These are phyloP conservation scores for Neofusicoccum ribis DNA, from an alignment of 2,329 filamentous ascomycete genomes.

Conservation along the genomic window DNA sequence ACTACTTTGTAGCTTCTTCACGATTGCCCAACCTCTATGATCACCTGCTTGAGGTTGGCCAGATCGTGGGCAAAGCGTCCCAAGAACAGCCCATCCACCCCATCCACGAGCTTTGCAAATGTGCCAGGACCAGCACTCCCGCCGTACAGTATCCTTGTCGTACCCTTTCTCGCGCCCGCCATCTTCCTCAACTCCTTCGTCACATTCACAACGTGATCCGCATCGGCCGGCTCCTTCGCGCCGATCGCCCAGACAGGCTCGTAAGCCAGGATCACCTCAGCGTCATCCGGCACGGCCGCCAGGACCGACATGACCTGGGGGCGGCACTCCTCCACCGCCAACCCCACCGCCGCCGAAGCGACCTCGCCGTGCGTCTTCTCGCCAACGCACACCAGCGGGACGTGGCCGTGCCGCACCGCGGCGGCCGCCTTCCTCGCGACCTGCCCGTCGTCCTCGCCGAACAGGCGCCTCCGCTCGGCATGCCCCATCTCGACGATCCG, in stretches of 20 bases:
- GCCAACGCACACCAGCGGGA: slow-evolving; percentile 79
- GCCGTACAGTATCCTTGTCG: slow-evolving; percentile 74
- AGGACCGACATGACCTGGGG: slow-evolving; percentile 67
- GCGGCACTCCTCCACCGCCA: slow-evolving; percentile 66
- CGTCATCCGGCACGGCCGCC: slow-evolving; percentile 58
- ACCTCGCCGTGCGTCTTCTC: slow-evolving; percentile 58
- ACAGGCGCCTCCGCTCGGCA: slow-evolving; percentile 71
- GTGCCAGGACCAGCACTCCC: slow-evolving; percentile 80
- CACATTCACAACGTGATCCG: slow-evolving; percentile 71
- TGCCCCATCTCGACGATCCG: slow-evolving; percentile 77
- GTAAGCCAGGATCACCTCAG: slow-evolving; percentile 77
- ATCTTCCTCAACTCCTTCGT: slow-evolving; percentile 64
- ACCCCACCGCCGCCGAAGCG: slow-evolving; percentile 52
- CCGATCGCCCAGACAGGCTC: slow-evolving; percentile 91
- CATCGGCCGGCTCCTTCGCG: slow-evolving; percentile 67
- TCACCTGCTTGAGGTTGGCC: slow-evolving; percentile 68
- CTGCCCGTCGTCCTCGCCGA: slow-evolving; percentile 71
- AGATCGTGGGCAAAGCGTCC: slow-evolving; percentile 81
- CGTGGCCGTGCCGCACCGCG: slow-evolving; percentile 66
- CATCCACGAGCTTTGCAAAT: slow-evolving; percentile 65
- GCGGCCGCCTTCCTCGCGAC: slow-evolving; percentile 70
- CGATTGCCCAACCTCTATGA: slow-evolving; percentile 64
- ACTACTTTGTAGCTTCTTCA: slow-evolving; percentile 9
- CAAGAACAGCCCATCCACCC: slow-evolving; percentile 77
- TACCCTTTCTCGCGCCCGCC: slow-evolving; percentile 53